Evolutionary conservation across 345 rosid genomes (phyloP), one percentile per base, ranked within the genome.

Genomic region (Aethionema arabicum): DNA sequence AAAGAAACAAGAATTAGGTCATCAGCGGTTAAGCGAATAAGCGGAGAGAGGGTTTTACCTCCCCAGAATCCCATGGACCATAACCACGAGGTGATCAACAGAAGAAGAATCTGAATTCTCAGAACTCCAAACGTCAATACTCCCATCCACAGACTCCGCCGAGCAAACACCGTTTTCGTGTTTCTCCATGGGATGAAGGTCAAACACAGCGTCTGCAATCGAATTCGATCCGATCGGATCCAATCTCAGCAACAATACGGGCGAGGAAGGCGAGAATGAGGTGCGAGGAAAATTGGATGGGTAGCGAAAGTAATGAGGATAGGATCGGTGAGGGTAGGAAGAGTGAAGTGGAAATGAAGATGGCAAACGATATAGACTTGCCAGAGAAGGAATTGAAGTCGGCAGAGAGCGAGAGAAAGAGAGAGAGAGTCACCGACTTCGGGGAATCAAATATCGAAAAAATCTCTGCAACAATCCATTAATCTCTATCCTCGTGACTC

Each of bases 41-140:
- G 31, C 31, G 0, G n/a, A 16, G 32, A 38, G 44, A 50, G 16
- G 4, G 48, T 27, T 54, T 31, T 63, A 88, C 98, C 96, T 86
- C 66, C 99, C 99, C n/a, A 90, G 82, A 54, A 95, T 95, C 7
- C 97, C 99, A 65, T 95, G 93, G 72, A 88, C 92, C 99, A 88
- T 84, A 69, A 95, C 74, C 14, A 95, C 95, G 56, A 95, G 97
- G 73, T 95, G 99, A 79, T 95, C 95, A 6, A 92, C 92, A 6
- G 90, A 75, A 36, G 82, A 76, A 63, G 89, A 65, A 63, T 75
- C 83, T 12, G 91, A 76, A 14, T 62, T 74, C 30, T 73, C 75
- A 56, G 85, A 78, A 46, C 95, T 88, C 90, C 92, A 85, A 4
- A 88, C 82, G 44, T 87, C 88, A 47, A 83, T 51, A 69, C 95